Base-by-base conservation (phyloP, 257 asterid genomes). In the Solanum infundibuliforme region DNA sequence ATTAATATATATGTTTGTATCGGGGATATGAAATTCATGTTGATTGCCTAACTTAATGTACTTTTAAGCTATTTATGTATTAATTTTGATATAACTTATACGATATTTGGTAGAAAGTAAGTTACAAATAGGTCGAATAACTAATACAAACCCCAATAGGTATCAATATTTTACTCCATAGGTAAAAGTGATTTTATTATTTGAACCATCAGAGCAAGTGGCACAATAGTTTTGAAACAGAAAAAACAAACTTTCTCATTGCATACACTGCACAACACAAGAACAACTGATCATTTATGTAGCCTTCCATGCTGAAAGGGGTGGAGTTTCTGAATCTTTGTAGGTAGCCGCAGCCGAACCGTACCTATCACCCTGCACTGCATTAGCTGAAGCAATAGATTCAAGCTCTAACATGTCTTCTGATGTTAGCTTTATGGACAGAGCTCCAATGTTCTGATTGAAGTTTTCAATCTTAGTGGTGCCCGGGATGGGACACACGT, bases 401-500 rank as follows among this genome's bases (percentile, higher is more conserved):
- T 92, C 94, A 29, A 92, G 92, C 48, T 93, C 91, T 8, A 43
- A 73, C 88, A 39, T 87, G 68, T 92, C 93, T 66, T 91, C 90
- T 11, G 90, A 85, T 1, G 92, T 86, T 32, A 93, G 32, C 62
- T 91, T 89, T 87, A 93, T 83, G 0, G 87, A 89, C 31, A 90
- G 87, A 25, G 93, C 93, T 87, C 39, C 87, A 8, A 91, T 84
- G 31, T 91, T 91, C 72, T 91, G 83, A 34, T 90, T 90, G 29
- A 92, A 73, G 73, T 93, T 92, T 7, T 55, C 86, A 58, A 92
- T 83, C 86, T 90, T 92, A 6, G 95, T 93, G 31, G 93, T 92
- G 21, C 93, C 94, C 2, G 93, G 94, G 35, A 92, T 92, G 4
- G 94, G 93, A 12, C 94, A 88, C 66, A 92, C 93, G 46, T 91